Evolutionary conservation across 1,284 basidiomycete genomes (phyloP), one percentile per base, ranked within the genome.

Genomic region (Microbotryum silenes-acaulis): DNA sequence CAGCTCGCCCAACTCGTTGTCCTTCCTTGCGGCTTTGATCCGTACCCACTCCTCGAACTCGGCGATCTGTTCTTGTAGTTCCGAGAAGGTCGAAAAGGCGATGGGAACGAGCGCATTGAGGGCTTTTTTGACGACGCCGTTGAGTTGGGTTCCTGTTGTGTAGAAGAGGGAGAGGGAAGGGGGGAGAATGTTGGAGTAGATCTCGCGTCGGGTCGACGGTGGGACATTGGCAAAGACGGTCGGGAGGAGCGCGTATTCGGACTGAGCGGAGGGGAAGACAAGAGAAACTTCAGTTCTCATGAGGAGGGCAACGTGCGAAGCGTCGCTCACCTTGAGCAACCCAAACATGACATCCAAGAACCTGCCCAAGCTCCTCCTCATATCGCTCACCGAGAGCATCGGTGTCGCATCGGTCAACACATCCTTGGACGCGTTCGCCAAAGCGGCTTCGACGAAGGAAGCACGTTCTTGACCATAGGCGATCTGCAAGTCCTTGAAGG

Each of bases 1-100:
- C 51, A 72, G 51, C n/a, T 73, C 71, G 25, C 65, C 68, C 2
- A 72, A 51, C 60, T 74, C 73, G 57, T 74, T 73, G 59, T 74
- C 73, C 57, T 73, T 73, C 56, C 72, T 56, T 3, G 64, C 63
- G 7, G 62, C 61, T 54, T 65, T 70, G 8, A 27, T 53, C 53
- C 71, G 31, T 21, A 73, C 63, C 64, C 66, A 69, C 33, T 72
- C 67, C 46, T 73, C 73, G 51, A 71, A 73, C 59, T 63, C 62
- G 23, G 59, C 51, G 14, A 45, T 44, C n/a, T 66, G 62, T 37
- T 70, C 66, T 8, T 54, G 59, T 18, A 72, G 57, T 46, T 72
- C 72, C 12, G 59, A 51, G 47, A 68, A 72, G 16, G 63, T 64
- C 5, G 58, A 65, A 59, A 73, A 72, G 9, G 73, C 73, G 45